Evolutionary conservation across 805 yeast species (phyloP).

Genomic region (Scheffersomyces stipitis): DNA sequence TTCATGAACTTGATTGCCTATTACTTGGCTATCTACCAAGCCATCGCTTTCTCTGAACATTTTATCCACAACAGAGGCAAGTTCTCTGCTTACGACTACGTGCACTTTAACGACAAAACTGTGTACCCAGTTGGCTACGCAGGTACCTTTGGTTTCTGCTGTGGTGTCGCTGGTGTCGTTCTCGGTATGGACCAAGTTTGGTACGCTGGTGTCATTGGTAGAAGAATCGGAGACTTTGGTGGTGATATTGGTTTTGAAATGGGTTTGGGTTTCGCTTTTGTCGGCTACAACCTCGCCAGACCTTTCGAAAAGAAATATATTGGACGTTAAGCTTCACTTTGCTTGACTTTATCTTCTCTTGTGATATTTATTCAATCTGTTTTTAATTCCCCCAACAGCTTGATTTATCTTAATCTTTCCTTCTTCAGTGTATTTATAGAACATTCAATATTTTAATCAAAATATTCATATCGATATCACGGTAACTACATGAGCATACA

Average conservation of each 20-base stretch:
- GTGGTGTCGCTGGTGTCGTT: constrained; percentile 84
- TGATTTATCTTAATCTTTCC: too few species aligned
- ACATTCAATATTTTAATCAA: too few species aligned
- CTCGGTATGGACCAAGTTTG: constrained; percentile 86
- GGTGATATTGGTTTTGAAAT: constrained; percentile 90
- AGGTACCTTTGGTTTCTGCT: constrained; percentile 73
- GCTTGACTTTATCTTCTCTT: too few species aligned
- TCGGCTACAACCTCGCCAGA: constrained; percentile 58
- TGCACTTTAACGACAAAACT: constrained; percentile 55
- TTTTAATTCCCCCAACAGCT: too few species aligned
- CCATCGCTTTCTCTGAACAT: constrained; percentile 78
- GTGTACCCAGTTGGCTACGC: constrained; percentile 76
- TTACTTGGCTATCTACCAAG: constrained; percentile 83
- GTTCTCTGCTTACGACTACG: constrained; percentile 59
- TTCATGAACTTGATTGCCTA: constrained; percentile 92
- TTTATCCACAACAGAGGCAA: constrained; percentile 69
- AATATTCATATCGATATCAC: too few species aligned
- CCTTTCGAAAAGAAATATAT: constrained; percentile 65
- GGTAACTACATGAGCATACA: too few species aligned
- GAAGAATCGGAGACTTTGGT: constrained; percentile 60
- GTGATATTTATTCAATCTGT: too few species aligned
- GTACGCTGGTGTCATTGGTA: constrained; percentile 73
- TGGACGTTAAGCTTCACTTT: constrained; percentile 40
- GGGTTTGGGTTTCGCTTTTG: constrained; percentile 63
- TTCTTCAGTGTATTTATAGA: too few species aligned